Evolutionary conservation across 2,329 filamentous ascomycete genomes (phyloP).

Genomic region (Aspergillus ochraceus): DNA sequence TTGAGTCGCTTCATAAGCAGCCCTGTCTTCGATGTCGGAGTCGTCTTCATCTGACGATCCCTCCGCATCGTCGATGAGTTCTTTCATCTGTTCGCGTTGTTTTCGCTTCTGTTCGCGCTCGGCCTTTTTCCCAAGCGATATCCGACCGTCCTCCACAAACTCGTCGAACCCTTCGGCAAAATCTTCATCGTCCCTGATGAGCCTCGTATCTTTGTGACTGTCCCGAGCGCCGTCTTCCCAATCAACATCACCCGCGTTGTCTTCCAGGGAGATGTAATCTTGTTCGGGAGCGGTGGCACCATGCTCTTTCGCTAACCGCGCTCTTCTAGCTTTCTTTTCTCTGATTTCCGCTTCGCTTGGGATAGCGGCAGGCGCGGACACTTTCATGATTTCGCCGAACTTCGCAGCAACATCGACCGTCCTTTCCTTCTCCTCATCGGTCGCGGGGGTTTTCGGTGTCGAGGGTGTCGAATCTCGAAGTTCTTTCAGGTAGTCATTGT

Average conservation of each 20-base stretch:
- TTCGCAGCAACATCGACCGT: slow-evolving; percentile 52
- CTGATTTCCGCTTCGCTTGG: slow-evolving; percentile 81
- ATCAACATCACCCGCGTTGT: slow-evolving; percentile 42
- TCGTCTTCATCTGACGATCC: slow-evolving; percentile 64
- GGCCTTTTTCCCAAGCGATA: slow-evolving; percentile 75
- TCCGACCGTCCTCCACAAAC: slow-evolving; percentile 79
- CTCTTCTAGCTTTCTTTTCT: slow-evolving; percentile 86
- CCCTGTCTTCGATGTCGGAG: slow-evolving; percentile 62
- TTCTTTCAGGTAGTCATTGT: slow-evolving; percentile 80
- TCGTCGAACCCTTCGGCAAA: slow-evolving; percentile 91
- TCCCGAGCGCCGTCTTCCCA: slow-evolving; percentile 55
- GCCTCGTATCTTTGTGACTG: slow-evolving; percentile 69
- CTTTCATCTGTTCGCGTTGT: slow-evolving; percentile 75
- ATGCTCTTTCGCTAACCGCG: slow-evolving; percentile 73
- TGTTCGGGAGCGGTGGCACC: slow-evolving; percentile 60
- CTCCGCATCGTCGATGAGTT: slow-evolving; percentile 79
- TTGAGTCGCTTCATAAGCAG: slow-evolving; percentile 85
- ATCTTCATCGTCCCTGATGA: slow-evolving; percentile 86
- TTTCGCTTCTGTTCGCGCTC: slow-evolving; percentile 68
- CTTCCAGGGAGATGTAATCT: slow-evolving; percentile 47
- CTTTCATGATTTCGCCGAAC: slow-evolving; percentile 45
- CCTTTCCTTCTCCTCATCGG: slow-evolving; percentile 51
- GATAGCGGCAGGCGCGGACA: slow-evolving; percentile 52
- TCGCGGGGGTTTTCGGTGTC: slow-evolving; percentile 60
- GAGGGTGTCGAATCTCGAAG: slow-evolving; percentile 82